Base-by-base conservation (phyloP, 352 stramenopile species). In the Phytopythium mirpurense region DNA sequence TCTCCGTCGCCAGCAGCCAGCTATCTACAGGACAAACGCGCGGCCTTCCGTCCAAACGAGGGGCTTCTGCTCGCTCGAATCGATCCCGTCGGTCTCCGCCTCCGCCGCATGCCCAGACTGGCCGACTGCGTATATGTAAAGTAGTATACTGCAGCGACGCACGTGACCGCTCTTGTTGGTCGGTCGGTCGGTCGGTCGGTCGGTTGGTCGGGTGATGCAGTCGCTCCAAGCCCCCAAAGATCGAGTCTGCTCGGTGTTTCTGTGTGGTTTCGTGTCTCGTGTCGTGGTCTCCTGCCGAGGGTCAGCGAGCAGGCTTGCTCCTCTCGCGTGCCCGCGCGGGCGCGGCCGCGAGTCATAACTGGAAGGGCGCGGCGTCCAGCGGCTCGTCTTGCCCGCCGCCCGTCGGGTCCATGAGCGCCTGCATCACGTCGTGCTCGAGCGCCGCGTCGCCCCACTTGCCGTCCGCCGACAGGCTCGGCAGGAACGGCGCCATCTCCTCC, bases 281-380 rank as follows among this genome's bases (percentile, higher is more conserved):
- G 21, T 44, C 38, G 21, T n/a, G 38, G 12, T 23, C 18, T 44
- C 12, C 9, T 44, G 18, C n/a, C n/a, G n/a, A n/a, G n/a, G n/a
- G 29, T 32, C 29, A 32, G 5, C 29, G 29, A 5, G 9, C 29
- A 9, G 5, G 29, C 29, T 32, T 32, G 29, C 29, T 32, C 29
- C 5, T 32, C n/a, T n/a, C n/a, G 29, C 29, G 29, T 9, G 29
- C 29, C 29, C 5, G 29, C 29, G 29, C n/a, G n/a, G n/a, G n/a
- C n/a, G n/a, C n/a, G n/a, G n/a, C 29, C 29, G 9, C 45, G 21
- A 38, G 45, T 51, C 45, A 51, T 51, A 37, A 51, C 27, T 40
- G 45, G 27, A 40, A 51, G 18, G 45, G 12, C 10, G 24, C n/a
- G n/a, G n/a, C 45, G 29, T 51, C 45, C 27, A 51, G 45, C 27